Conservation (phyloP, 1,284 basidiomycete genomes). For the Tylopilus sp. region DNA sequence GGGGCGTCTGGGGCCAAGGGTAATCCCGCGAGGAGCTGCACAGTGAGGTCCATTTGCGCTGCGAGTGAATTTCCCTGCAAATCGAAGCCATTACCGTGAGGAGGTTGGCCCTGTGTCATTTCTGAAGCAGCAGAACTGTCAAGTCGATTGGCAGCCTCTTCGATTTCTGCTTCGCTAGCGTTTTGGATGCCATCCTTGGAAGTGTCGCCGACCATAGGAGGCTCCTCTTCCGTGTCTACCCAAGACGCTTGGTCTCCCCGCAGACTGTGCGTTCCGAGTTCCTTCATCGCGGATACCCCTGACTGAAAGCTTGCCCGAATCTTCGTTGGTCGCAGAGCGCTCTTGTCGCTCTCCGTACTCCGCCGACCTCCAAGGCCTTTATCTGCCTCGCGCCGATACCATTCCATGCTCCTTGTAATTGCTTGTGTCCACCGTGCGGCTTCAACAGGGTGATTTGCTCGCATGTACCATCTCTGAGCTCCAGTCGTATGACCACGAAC, state of each 20-base stretch:
- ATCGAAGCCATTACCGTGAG: slow-evolving; percentile 77
- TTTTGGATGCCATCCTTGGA: slow-evolving; percentile 39
- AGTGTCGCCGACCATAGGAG: slow-evolving; percentile 20
- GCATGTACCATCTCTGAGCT: slow-evolving; percentile 89
- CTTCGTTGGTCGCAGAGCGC: slow-evolving; percentile 38
- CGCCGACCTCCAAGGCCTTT: slow-evolving; percentile 26
- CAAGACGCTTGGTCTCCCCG: slow-evolving; percentile 42
- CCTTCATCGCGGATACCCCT: slow-evolving; percentile 32
- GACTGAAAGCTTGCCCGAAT: slow-evolving; percentile 46
- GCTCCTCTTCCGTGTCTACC: slow-evolving; percentile 25
- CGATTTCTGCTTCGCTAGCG: slow-evolving; percentile 47
- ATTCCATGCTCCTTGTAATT: slow-evolving; percentile 80
- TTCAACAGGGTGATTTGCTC: slow-evolving; percentile 91
- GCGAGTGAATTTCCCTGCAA: slow-evolving; percentile 81
- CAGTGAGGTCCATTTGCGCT: slow-evolving; percentile 85
- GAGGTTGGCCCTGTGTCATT: slow-evolving; percentile 59
- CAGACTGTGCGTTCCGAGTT: slow-evolving; percentile 34
- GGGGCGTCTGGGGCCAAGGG: slow-evolving; percentile 48
- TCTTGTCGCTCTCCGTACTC: slow-evolving; percentile 44
- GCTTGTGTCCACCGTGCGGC: slow-evolving; percentile 89
- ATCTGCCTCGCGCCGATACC: slow-evolving; percentile 51
- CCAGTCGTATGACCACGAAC: slow-evolving; percentile 55
- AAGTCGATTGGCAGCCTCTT: slow-evolving; percentile 48
- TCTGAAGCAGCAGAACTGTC: slow-evolving; percentile 59
- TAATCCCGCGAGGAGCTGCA: slow-evolving; percentile 73